Evolutionary conservation across 768 basidiomycete species (phyloP), one percentile per base, ranked within the genome.

Genomic region (Termitomyces sp.): DNA sequence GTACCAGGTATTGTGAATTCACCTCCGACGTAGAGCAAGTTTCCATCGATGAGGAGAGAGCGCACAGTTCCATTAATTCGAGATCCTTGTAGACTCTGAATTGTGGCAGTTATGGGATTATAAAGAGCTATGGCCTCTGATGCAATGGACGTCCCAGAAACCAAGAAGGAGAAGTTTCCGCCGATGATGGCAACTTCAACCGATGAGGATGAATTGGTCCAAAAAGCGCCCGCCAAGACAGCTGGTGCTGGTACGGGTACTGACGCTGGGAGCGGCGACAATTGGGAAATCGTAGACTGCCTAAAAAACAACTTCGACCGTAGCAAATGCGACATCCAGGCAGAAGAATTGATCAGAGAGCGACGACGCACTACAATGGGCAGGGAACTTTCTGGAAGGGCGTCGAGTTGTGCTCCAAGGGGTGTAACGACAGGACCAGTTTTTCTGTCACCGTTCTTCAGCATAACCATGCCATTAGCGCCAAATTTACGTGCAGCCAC

Each of bases 211-310:
- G 77, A 78, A 68, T 98, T 97, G 7, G 84, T 89, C 92, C 93
- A 98, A 76, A 94, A 98, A 2, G 83, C 82, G 34, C 93, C 96
- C 0, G 92, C 82, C 56, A 97, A 78, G 60, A 98, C 84, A 18
- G 92, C 86, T 0, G 94, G 93, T 1, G 93, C 90, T 1, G 81
- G 75, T 2, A 85, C 78, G 11, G 84, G 72, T 31, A 83, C 76
- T 1, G 74, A 46, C 16, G 81, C 56, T 16, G 91, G 87, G n/a
- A 92, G 80, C 1, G 81, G 71, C 2, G 78, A 63, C 7, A 82
- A 68, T 33, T 75, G 71, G 1, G 72, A 61, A 45, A 70, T 68
- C n/a, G 75, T 62, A n/a, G 76, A 66, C 70, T 89, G 89, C 61
- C 87, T 81, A 54, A 72, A 66, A 67, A 82, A 81, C 34, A 86